These are phyloP conservation scores for Flaveria brownii DNA, from an alignment of 129 eudicot species.

Conservation along the genomic window DNA sequence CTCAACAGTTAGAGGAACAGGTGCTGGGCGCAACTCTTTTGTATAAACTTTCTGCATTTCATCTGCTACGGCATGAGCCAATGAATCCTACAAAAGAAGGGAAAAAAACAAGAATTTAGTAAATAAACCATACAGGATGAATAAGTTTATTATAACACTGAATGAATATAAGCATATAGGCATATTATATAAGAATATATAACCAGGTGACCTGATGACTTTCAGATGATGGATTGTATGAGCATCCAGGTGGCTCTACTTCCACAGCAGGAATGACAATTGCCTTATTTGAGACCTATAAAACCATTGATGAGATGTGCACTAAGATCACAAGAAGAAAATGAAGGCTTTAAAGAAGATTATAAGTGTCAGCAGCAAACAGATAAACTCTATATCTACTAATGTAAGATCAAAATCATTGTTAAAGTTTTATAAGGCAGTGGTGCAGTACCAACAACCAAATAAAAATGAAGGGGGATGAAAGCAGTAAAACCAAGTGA, in stretches of 20 bases:
- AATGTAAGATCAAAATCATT: background rate
- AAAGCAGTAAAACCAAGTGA: constrained; percentile 9
- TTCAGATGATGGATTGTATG: constrained; percentile 76
- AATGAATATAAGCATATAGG: constrained; percentile 1
- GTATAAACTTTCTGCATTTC: constrained; percentile 90
- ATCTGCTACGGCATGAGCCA: constrained; percentile 88
- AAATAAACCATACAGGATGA: background rate
- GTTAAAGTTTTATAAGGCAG: background rate
- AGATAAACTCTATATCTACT: background rate
- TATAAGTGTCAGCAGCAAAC: background rate
- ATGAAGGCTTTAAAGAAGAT: background rate
- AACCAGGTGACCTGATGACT: constrained; percentile 68
- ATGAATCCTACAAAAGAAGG: constrained; percentile 46
- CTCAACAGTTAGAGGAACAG: constrained; percentile 72
- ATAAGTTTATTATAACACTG: background rate
- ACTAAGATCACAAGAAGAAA: constrained; percentile 14
- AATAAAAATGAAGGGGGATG: background rate
- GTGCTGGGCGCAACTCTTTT: constrained; percentile 78
- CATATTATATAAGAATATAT: background rate
- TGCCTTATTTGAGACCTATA: constrained; percentile 58
- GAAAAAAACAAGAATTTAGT: background rate
- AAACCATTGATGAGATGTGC: background rate
- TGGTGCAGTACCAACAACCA: background rate
- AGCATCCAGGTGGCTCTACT: constrained; percentile 89
- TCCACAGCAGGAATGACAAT: constrained; percentile 83